Conservation (phyloP, 108 stramenopile species). For the Fragilariopsis cylindrus region DNA sequence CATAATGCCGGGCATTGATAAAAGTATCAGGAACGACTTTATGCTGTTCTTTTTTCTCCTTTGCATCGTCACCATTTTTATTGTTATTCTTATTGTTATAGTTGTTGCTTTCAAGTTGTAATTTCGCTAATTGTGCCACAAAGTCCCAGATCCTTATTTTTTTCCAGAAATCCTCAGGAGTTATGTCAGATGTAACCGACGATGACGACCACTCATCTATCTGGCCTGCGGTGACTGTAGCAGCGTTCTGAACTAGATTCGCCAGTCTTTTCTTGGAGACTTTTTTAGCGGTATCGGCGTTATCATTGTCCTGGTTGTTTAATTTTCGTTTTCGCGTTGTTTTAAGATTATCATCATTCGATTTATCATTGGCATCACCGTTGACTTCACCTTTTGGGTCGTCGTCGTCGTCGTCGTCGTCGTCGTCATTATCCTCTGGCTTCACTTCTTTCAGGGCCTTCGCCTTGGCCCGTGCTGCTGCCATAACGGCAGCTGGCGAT, state of each 20-base stretch:
- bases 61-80: neutral
- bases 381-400: conserved; percentile 10
- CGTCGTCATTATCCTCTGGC: neutral
- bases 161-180: conserved; percentile 79
- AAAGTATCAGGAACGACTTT: conserved; percentile 75
- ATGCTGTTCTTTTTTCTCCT: neutral
- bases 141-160: conserved; percentile 84
- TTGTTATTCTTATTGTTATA: conserved; percentile 10
- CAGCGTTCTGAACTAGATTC: conserved; percentile 20
- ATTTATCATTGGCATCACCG: neutral
- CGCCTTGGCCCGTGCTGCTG: conserved; percentile 33
- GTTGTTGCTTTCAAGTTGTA: conserved; percentile 14
- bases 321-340: neutral
- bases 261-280: conserved; percentile 16
- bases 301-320: neutral
- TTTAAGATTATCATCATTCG: neutral
- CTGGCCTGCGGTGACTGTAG: neutral
- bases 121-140: conserved; percentile 49
- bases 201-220: conserved; percentile 18
- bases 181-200: conserved; percentile 22
- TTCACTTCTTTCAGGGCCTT: neutral
- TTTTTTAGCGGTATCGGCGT: neutral
- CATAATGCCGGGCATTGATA: conserved; percentile 68
- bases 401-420: neutral
- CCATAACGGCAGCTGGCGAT: conserved; percentile 27